These are phyloP conservation scores for Tephrocybe sp. DNA, from an alignment of 768 basidiomycete genomes.

Conservation along the genomic window DNA sequence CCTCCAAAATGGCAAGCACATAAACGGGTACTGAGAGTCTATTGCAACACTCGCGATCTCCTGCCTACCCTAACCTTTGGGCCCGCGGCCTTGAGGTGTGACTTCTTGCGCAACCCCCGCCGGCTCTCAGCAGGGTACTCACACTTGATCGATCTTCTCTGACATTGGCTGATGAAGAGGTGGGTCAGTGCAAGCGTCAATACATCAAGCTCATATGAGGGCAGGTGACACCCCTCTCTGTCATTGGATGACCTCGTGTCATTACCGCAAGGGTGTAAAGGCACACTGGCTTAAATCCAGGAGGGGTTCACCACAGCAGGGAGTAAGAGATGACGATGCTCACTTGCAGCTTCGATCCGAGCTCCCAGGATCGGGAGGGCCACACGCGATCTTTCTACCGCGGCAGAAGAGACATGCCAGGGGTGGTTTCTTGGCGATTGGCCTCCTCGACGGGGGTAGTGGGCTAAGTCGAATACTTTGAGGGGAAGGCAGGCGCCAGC, in stretches of 20 bases:
- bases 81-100: constrained; percentile 17
- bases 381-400: constrained; percentile 70
- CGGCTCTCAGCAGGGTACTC: constrained; percentile 72
- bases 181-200: constrained; percentile 10
- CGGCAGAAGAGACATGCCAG: constrained; percentile 68
- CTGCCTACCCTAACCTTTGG: constrained; percentile 23
- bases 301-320: constrained; percentile 6
- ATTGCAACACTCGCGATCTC: constrained; percentile 13
- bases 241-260: constrained; percentile 12
- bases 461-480: constrained; percentile 25
- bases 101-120: constrained; percentile 62
- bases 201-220: not conserved
- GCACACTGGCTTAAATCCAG: constrained; percentile 3
- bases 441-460: constrained; percentile 27
- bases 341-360: constrained; percentile 66
- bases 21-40: not conserved
- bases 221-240: constrained; percentile 9
- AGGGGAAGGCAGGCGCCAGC: constrained; percentile 21
- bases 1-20: not conserved
- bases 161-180: constrained; percentile 59
- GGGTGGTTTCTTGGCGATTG: constrained; percentile 53
- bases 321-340: constrained; percentile 27
- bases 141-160: constrained; percentile 65
- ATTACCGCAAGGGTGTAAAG: constrained; percentile 11
- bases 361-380: constrained; percentile 53